Conservation (phyloP, 805 yeast genomes). For the Pichia paraexigua region DNA sequence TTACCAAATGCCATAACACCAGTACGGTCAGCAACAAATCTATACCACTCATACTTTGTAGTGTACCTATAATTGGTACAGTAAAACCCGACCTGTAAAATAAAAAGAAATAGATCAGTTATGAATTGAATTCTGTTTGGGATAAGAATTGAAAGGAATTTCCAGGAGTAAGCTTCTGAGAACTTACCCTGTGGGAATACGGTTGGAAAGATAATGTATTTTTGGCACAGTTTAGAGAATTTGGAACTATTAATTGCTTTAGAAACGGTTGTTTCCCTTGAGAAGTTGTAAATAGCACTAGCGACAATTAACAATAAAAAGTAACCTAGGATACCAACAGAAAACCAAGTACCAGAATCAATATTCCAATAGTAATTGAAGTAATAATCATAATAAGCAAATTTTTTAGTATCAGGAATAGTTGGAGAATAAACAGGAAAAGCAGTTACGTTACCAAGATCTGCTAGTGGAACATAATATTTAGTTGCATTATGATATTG, state of each 20-base stretch:
- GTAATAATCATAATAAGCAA: neutral
- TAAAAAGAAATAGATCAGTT: conserved; percentile 6
- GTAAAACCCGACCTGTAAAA: conserved; percentile 8
- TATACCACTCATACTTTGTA: neutral
- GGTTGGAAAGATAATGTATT: conserved; percentile 34
- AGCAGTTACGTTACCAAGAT: neutral
- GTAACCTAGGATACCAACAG: conserved; percentile 30
- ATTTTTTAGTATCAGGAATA: neutral
- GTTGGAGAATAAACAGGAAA: neutral
- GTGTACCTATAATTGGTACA: conserved; percentile 1
- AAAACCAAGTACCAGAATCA: conserved; percentile 18
- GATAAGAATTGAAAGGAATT: conserved; percentile 7
- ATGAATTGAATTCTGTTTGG: conserved; percentile 10
- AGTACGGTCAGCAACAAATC: conserved; percentile 20
- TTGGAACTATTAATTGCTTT: conserved; percentile 16
- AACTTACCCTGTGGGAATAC: conserved; percentile 19
- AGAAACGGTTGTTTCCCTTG: conserved; percentile 22
- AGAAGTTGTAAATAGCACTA: conserved; percentile 28
- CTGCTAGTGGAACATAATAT: neutral
- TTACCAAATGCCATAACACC: conserved; percentile 30
- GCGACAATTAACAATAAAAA: conserved; percentile 33
- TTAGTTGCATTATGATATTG: neutral
- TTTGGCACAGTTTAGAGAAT: conserved; percentile 20
- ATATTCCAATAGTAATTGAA: neutral
- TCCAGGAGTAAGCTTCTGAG: conserved; percentile 13